Base-by-base conservation (phyloP, 257 asterid genomes). In the Solanum appendiculatum region DNA sequence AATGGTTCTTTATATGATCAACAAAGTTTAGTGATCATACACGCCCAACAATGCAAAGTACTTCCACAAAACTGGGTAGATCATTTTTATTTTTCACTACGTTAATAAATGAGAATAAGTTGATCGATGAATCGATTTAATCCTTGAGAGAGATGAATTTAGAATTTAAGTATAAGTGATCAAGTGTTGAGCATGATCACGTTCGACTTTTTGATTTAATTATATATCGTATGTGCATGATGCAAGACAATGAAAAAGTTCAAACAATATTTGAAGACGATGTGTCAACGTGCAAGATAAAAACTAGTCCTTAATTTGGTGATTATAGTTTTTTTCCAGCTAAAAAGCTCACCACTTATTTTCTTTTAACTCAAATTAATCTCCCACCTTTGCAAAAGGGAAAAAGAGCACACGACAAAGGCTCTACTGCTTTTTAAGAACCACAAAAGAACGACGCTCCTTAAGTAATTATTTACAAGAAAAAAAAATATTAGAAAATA, bases 381-480 rank as follows among this genome's bases (percentile, higher is more conserved):
- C 16, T 60, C 7, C 83, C 36, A 77, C n/a, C n/a, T 27, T 25
- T n/a, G 39, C 63, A 77, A 77, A 78, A 42, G 16, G 63, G 23
- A 44, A 69, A 27, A 78, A 42, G 84, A 9, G 93, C n/a, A 91
- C 91, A 90, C 87, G 25, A 74, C 91, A 90, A 90, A 93, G 95
- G 90, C 89, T 90, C 90, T 87, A 63, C 74, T 88, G 77, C 91
- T 88, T 90, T 88, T 86, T 88, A 80, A 85, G 88, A 60, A 10
- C 16, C 31, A 60, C 69, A 10, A 60, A 75, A 89, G 74, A 21
- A 5, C 11, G 29, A 68, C 56, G 78, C 37, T 84, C 56, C 86
- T 58, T 27, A 54, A 56, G 23, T 9, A 82, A 33, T 20, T 8
- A 18, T 64, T 27, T 56, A 48, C 25, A 1, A n/a, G n/a, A n/a